These are phyloP conservation scores for Solanum tarijense DNA, from an alignment of 257 asterid species.

Conservation along the genomic window DNA sequence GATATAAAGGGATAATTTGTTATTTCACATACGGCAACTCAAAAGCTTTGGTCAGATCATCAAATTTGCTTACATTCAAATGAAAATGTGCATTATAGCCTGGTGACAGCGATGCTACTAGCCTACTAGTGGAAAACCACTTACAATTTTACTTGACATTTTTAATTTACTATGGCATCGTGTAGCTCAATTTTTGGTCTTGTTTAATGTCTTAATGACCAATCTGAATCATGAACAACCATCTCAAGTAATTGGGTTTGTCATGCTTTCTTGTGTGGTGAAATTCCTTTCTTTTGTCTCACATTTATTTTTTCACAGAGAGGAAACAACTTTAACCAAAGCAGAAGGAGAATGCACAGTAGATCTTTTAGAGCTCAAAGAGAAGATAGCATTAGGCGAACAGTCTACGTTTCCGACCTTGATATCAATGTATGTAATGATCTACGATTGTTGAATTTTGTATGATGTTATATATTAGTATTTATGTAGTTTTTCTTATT, in stretches of 20 bases:
- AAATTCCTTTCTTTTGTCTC: not conserved
- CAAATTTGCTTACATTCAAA: not conserved
- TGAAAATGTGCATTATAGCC: not conserved
- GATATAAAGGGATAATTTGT: not conserved
- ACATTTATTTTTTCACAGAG: conserved; percentile 28
- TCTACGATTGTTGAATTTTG: not conserved
- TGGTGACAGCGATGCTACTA: not conserved
- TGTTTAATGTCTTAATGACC: not conserved
- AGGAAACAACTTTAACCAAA: conserved; percentile 42
- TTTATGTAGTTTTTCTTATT: not conserved
- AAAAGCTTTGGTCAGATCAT: not conserved
- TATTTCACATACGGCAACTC: not conserved
- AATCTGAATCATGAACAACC: not conserved
- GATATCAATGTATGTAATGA: conserved; percentile 44
- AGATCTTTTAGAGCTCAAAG: conserved; percentile 59
- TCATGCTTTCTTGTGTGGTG: not conserved
- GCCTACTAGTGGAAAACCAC: not conserved
- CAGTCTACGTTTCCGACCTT: conserved; percentile 63
- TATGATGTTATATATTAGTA: not conserved
- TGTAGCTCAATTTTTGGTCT: not conserved
- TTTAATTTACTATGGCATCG: not conserved
- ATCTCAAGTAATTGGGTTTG: not conserved
- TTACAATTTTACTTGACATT: not conserved
- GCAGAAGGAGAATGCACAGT: conserved; percentile 38
- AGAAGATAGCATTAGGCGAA: conserved; percentile 60